Evolutionary conservation across 805 yeast species (phyloP).

Genomic region (Ogataea siamensis): DNA sequence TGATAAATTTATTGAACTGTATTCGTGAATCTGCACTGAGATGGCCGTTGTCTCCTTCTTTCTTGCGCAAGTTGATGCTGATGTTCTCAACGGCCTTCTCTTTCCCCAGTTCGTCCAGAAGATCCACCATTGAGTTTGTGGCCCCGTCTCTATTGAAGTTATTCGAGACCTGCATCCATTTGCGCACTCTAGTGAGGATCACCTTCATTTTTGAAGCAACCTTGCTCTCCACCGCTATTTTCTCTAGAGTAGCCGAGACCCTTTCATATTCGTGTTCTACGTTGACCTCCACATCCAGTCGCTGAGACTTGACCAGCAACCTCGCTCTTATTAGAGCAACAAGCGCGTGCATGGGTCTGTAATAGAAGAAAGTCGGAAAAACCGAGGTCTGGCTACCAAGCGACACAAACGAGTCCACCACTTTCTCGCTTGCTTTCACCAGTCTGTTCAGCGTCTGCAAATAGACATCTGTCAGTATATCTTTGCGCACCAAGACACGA

Average conservation of each 20-base stretch:
- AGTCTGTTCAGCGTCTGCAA: constrained; percentile 40
- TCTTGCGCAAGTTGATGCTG: constrained; percentile 25
- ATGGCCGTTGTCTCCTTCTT: constrained; percentile 29
- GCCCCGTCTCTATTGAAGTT: constrained; percentile 47
- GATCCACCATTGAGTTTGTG: constrained; percentile 51
- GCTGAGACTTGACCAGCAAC: constrained; percentile 42
- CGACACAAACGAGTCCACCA: constrained; percentile 43
- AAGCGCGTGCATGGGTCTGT: constrained; percentile 52
- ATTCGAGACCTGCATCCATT: constrained; percentile 40
- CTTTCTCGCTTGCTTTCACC: constrained; percentile 44
- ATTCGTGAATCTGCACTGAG: constrained; percentile 29
- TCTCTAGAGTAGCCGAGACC: constrained; percentile 26
- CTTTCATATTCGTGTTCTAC: constrained; percentile 34
- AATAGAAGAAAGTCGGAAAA: constrained; percentile 52
- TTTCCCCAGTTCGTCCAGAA: constrained; percentile 52
- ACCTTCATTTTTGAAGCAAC: constrained; percentile 37
- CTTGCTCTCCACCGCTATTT: constrained; percentile 26
- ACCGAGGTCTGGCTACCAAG: constrained; percentile 39
- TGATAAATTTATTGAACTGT: constrained; percentile 30
- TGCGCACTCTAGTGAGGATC: constrained; percentile 35
- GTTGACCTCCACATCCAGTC: constrained; percentile 34
- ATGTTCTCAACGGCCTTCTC: constrained; percentile 43
- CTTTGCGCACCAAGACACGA: constrained; percentile 34
- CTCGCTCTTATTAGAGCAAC: constrained; percentile 47
- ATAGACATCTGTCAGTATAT: constrained; percentile 34